Base-by-base conservation (phyloP, 2,329 filamentous ascomycete species). In the Scedosporium minutisporum region DNA sequence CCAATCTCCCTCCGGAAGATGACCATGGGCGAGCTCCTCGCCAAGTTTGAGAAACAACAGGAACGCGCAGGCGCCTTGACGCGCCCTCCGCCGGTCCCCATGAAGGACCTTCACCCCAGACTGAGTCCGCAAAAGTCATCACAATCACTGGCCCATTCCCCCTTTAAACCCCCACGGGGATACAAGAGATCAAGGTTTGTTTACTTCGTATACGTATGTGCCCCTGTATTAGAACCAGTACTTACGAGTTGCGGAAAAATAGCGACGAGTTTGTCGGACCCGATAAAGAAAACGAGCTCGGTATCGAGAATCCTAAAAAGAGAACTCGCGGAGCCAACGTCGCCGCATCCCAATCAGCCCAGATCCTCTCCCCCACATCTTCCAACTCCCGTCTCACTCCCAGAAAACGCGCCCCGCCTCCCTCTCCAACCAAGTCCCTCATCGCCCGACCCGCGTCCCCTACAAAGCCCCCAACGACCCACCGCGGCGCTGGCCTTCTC, bases 351-450 rank as follows among this genome's bases (percentile, higher is more conserved):
- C 69, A 77, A 66, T 73, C 83, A 65, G 76, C 80, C 59, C 81
- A 88, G 72, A 82, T 96, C 44, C 80, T 96, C 2, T 96, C 92
- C 1, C 91, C 91, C 1, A 88, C 90, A 61, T 93, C 90, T 0
- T 87, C 88, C 64, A 96, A 96, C 71, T 89, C 89, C 5, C 86
- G 90, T 60, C 81, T 89, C 16, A 77, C 83, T 23, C 83, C 83
- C n/a, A 41, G 46, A 9, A 53, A 42, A 18, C 21, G 23, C 12
- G 55, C 57, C 3, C 61, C 42, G 9, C 62, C 62, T 18, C 21
- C 57, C 6, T 60, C 57, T 7, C 53, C 61, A 33, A 25, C 63
- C 51, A 58, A 65, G 60, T 29, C 55, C 44, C 18, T 64, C 63
- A 33, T 65, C 63, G 51, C 63, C 25, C 73, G 78, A 7, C 75